These are phyloP conservation scores for Chenopodium album DNA, from an alignment of 148 eudicot genomes.

Conservation along the genomic window DNA sequence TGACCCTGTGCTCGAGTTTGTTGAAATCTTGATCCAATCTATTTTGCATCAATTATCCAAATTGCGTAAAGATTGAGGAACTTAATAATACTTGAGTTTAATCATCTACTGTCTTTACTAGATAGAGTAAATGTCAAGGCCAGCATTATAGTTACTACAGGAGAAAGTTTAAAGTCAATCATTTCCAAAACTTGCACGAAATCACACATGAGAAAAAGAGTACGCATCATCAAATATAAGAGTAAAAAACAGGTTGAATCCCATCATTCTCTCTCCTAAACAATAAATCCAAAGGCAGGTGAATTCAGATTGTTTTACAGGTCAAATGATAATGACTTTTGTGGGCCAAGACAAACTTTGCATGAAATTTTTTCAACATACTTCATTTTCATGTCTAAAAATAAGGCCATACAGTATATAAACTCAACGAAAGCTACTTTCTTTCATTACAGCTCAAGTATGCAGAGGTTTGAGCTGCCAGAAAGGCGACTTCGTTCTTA, in stretches of 20 bases:
- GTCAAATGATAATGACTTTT: not conserved
- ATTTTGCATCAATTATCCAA: not conserved
- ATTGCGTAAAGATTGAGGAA: not conserved
- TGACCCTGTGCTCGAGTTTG: not conserved
- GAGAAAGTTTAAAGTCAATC: not conserved
- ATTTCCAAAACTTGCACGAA: constrained; percentile 15
- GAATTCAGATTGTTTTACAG: not conserved
- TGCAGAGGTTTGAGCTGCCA: not conserved
- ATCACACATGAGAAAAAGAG: constrained; percentile 9
- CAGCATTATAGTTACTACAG: not conserved
- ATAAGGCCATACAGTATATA: not conserved
- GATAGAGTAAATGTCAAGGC: constrained; percentile 8
- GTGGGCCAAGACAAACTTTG: not conserved
- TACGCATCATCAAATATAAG: not conserved
- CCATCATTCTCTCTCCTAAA: not conserved
- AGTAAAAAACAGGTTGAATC: not conserved
- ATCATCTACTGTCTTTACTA: not conserved
- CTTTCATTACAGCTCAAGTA: not conserved
- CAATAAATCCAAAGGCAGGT: not conserved
- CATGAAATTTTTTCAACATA: not conserved
- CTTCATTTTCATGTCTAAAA: too few relatives aligned
- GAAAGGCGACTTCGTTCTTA: not conserved
- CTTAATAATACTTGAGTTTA: not conserved
- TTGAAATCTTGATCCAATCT: not conserved
- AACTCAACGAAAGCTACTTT: not conserved